A percentile compares a stretch with the other conserved stretches of the same genome.
Conservation (phyloP, 805 yeast species). For the Cyberlindnera mississippiensis region DNA sequence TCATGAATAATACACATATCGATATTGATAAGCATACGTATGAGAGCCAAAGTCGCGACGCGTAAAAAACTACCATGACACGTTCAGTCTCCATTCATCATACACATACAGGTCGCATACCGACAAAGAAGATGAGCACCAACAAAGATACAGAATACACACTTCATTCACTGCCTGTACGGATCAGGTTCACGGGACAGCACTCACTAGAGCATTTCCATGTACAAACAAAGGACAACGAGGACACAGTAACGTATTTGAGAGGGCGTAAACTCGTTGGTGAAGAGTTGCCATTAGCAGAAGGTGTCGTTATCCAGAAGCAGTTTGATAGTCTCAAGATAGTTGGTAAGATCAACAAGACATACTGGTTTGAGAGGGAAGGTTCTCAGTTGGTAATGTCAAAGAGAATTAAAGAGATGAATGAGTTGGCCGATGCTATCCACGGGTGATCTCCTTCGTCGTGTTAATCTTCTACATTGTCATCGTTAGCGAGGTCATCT, state of each 20-base stretch:
- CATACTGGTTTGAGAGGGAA: conserved; percentile 36
- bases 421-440: conserved; percentile 25
- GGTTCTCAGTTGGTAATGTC: conserved; percentile 29
- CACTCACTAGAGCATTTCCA: conserved; percentile 12
- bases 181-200: conserved; percentile 17
- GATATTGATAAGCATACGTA: too few relatives aligned
- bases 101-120: background rate
- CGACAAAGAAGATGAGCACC: background rate
- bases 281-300: conserved; percentile 8
- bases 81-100: too few relatives aligned
- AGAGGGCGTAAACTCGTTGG: conserved; percentile 36
- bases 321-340: conserved; percentile 20
- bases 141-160: conserved; percentile 1
- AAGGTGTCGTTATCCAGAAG: conserved; percentile 21
- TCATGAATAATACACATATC: too few relatives aligned
- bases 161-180: conserved; percentile 16
- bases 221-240: background rate
- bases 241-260: conserved; percentile 25
- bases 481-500: too few relatives aligned
- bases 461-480: too few relatives aligned
- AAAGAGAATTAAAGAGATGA: conserved; percentile 29
- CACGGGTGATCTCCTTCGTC: conserved; percentile 15
- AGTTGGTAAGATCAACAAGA: conserved; percentile 12
- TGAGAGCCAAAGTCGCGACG: too few relatives aligned
- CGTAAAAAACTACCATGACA: too few relatives aligned